phyloP scores from a whole-genome alignment of 176 grass and related monocot species.

The Oryza glaberrima region DNA sequence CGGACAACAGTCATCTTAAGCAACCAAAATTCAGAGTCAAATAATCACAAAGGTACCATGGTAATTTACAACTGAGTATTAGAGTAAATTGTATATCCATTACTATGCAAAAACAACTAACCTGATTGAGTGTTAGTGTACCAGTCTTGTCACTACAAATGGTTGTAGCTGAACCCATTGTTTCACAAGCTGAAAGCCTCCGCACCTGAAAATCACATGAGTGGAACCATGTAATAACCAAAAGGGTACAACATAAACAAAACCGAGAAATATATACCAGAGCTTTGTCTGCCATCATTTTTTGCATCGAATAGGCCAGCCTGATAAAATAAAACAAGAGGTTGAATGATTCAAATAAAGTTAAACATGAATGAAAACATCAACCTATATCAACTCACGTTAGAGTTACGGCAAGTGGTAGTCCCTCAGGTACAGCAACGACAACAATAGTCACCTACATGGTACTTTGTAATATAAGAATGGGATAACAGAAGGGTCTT shows the following conservation, averaged over 20 bases:
- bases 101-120: conserved; percentile 49
- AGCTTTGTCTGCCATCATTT: conserved; percentile 99
- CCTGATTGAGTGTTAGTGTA: conserved; percentile 95
- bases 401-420: conserved; percentile 92
- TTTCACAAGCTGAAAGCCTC: conserved; percentile 98
- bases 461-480: conserved; percentile 30
- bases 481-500: background rate
- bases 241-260: conserved; percentile 32
- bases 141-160: conserved; percentile 99
- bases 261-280: conserved; percentile 55
- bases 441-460: conserved; percentile 92
- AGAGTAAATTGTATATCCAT: conserved; percentile 20
- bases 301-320: conserved; percentile 94
- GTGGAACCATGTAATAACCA: conserved; percentile 30
- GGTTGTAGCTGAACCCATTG: conserved; percentile 99
- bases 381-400: conserved; percentile 61
- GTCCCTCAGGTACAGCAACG: conserved; percentile 94
- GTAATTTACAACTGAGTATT: conserved; percentile 8
- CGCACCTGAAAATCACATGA: conserved; percentile 61
- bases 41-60: conserved; percentile 23
- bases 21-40: conserved; percentile 46
- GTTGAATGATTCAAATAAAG: conserved; percentile 42
- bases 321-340: conserved; percentile 46
- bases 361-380: conserved; percentile 6
- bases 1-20: conserved; percentile 89